These are phyloP conservation scores for Tulasnella calospora DNA, from an alignment of 768 basidiomycete genomes.

Conservation along the genomic window DNA sequence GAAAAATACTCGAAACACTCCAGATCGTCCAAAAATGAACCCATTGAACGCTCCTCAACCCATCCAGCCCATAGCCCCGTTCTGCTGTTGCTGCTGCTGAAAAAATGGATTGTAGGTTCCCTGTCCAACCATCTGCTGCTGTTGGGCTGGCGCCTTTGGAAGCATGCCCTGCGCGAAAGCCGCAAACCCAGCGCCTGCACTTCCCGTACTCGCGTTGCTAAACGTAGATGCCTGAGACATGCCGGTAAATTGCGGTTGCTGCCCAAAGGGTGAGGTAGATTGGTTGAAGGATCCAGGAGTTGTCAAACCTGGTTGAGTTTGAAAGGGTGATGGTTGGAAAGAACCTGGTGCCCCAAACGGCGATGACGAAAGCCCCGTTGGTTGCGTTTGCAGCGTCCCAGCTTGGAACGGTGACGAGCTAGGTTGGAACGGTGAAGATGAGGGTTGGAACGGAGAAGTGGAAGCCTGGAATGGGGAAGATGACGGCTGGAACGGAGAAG, in stretches of 20 bases:
- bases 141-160: conserved; percentile 32
- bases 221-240: conserved; percentile 27
- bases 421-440: conserved; percentile 3
- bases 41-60: neutral
- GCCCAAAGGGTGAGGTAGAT: neutral
- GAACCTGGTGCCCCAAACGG: neutral
- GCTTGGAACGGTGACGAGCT: conserved; percentile 10
- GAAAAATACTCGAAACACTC: too few relatives aligned
- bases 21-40: too few relatives aligned
- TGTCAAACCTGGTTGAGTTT: neutral
- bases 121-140: conserved; percentile 31
- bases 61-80: neutral
- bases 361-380: neutral
- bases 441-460: neutral
- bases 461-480: conserved; percentile 9
- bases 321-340: conserved; percentile 17
- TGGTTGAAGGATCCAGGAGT: neutral
- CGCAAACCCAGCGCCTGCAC: conserved; percentile 36
- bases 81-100: conserved; percentile 26
- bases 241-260: conserved; percentile 15
- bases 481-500: neutral
- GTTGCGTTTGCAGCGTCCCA: neutral
- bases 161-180: conserved; percentile 23
- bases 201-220: conserved; percentile 30
- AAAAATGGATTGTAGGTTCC: conserved; percentile 29